Evolutionary conservation across 371 early-diverging fungal genomes (phyloP).

Genomic region (Spiromyces aspiralis): DNA sequence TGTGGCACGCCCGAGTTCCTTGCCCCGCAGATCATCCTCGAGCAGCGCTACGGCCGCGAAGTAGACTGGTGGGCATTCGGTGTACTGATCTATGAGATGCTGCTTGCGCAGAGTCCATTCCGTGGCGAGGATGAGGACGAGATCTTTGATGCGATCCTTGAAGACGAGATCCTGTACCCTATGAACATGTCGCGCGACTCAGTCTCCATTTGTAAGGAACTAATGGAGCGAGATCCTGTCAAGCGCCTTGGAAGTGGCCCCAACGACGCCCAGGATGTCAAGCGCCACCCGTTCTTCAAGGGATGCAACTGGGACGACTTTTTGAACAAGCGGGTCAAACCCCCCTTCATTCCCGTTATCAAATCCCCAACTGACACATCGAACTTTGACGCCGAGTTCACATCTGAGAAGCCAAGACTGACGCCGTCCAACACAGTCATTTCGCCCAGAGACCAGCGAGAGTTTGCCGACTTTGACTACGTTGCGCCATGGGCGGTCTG

Average conservation of each 20-base stretch:
- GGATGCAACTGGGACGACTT: slow-evolving; percentile 89
- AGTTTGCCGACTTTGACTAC: slow-evolving; percentile 83
- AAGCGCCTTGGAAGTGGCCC: slow-evolving; percentile 70
- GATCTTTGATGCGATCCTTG: slow-evolving; percentile 85
- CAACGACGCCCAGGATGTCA: slow-evolving; percentile 73
- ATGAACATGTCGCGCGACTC: slow-evolving; percentile 77
- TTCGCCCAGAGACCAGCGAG: slow-evolving; percentile 63
- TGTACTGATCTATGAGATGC: slow-evolving; percentile 95
- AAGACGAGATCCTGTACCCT: slow-evolving; percentile 82
- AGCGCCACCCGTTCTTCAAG: slow-evolving; percentile 84
- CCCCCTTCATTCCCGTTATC: slow-evolving; percentile 79
- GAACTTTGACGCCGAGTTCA: slow-evolving; percentile 94
- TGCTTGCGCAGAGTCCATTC: slow-evolving; percentile 87
- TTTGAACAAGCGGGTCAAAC: slow-evolving; percentile 55
- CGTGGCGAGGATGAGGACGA: slow-evolving; percentile 87
- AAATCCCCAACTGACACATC: slow-evolving; percentile 69
- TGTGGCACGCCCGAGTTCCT: slow-evolving; percentile 99
- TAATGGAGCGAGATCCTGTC: slow-evolving; percentile 76
- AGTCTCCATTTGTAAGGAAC: slow-evolving; percentile 66
- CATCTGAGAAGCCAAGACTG: slow-evolving; percentile 66
- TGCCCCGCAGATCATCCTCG: slow-evolving; percentile 95
- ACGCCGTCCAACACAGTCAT: slow-evolving; percentile 75
- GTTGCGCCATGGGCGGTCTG: slow-evolving; percentile 67
- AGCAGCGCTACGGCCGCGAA: slow-evolving; percentile 77
- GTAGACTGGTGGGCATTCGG: slow-evolving; percentile 99